A percentile compares a stretch with the other conserved stretches of the same genome.
Evolutionary conservation across 768 basidiomycete species (phyloP).

Genomic region (Leccinum aurantiacum): DNA sequence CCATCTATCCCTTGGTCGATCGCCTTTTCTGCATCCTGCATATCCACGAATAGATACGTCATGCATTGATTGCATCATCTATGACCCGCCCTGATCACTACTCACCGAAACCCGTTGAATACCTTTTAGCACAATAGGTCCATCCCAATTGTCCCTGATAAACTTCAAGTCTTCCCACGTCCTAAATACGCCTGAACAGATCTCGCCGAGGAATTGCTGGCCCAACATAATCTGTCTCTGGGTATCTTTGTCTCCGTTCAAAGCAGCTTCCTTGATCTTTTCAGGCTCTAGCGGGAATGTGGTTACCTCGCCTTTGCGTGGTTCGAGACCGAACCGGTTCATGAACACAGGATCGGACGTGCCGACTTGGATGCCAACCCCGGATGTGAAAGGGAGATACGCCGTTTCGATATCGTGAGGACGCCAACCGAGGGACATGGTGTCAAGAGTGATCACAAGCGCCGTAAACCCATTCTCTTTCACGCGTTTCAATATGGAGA

Average conservation of each 20-base stretch:
- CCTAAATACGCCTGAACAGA: slow-evolving; percentile 59
- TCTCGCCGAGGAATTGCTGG: slow-evolving; percentile 59
- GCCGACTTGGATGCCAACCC: slow-evolving; percentile 66
- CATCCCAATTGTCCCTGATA: slow-evolving; percentile 72
- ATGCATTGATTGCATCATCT: neutral
- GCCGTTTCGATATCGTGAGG: slow-evolving; percentile 67
- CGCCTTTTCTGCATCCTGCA: slow-evolving; percentile 51
- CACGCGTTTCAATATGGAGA: slow-evolving; percentile 65
- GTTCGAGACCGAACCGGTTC: slow-evolving; percentile 50
- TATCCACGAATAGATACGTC: neutral
- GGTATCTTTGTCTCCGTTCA: slow-evolving; percentile 49
- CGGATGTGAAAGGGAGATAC: slow-evolving; percentile 67
- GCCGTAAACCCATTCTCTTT: slow-evolving; percentile 65
- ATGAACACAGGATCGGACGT: slow-evolving; percentile 79
- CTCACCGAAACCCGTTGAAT: slow-evolving; percentile 63
- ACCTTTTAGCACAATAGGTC: slow-evolving; percentile 75
- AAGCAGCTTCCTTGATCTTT: slow-evolving; percentile 40
- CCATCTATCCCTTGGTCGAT: slow-evolving; percentile 44
- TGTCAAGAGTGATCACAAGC: slow-evolving; percentile 80
- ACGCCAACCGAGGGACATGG: slow-evolving; percentile 71
- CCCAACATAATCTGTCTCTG: slow-evolving; percentile 46
- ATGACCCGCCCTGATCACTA: slow-evolving; percentile 2
- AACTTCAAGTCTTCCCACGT: slow-evolving; percentile 73
- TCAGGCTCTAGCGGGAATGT: slow-evolving; percentile 60
- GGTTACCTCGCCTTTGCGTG: slow-evolving; percentile 37